Evolutionary conservation across 1,284 basidiomycete species (phyloP).

Genomic region (Cryptococcus wingfieldii): DNA sequence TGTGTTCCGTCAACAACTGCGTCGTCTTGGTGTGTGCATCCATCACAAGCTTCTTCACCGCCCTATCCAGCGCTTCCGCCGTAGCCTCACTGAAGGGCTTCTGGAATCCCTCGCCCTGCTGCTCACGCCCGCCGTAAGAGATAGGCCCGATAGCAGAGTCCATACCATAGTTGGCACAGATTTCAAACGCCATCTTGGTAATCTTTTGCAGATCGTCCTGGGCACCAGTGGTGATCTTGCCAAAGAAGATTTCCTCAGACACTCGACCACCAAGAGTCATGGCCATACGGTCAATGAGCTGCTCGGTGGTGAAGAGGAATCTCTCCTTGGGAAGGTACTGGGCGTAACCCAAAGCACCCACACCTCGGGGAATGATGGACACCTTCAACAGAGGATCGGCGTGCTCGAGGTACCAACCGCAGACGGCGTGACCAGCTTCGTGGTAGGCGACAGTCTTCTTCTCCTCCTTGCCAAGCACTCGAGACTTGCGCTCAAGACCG

Average conservation of each 20-base stretch:
- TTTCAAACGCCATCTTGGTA: slow-evolving; percentile 95
- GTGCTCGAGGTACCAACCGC: slow-evolving; percentile 96
- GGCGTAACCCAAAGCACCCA: slow-evolving; percentile 94
- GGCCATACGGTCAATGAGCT: slow-evolving; percentile 92
- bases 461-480: slow-evolving; percentile 89
- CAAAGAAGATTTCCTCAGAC: slow-evolving; percentile 98
- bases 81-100: slow-evolving; percentile 99
- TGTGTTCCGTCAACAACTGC: slow-evolving; percentile 74
- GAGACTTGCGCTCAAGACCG: slow-evolving; percentile 90
- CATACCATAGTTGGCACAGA: slow-evolving; percentile 90
- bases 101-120: slow-evolving; percentile 81
- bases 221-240: slow-evolving; percentile 91
- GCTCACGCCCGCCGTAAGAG: slow-evolving; percentile 82
- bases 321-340: slow-evolving; percentile 96
- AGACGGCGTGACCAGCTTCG: slow-evolving; percentile 97
- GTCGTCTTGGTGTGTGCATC: slow-evolving; percentile 81
- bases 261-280: slow-evolving; percentile 99
- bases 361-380: slow-evolving; percentile 95
- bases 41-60: slow-evolving; percentile 91
- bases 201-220: slow-evolving; percentile 98
- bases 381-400: slow-evolving; percentile 97
- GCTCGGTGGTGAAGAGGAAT: slow-evolving; percentile 90
- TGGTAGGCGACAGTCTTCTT: slow-evolving; percentile 99
- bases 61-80: slow-evolving; percentile 82
- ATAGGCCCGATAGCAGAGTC: slow-evolving; percentile 90